Evolutionary conservation across 441 rosid species (phyloP), one percentile per base, ranked within the genome.

Genomic region (Melastoma candidum): DNA sequence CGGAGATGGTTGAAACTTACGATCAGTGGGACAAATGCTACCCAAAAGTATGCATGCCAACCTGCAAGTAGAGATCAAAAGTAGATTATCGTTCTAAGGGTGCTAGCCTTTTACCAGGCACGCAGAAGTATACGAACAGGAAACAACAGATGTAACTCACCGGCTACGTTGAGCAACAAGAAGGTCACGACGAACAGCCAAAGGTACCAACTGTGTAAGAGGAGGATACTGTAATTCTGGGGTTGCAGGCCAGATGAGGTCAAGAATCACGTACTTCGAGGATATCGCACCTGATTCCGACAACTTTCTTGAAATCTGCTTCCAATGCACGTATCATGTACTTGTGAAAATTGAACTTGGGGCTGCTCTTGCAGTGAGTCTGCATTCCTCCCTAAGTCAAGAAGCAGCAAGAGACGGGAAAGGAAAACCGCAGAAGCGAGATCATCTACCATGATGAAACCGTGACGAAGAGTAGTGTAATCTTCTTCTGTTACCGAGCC

Each of bases 151-250:
- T 17, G 22, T 17, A 17, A 39, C 26, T 39, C 44, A 77, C 92
- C 97, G 67, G 79, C 71, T 24, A 90, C 71, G 54, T 90, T 80
- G 54, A 87, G 76, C 60, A 90, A 75, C 76, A 90, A 70, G 68
- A 83, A 90, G 32, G 82, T 45, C 51, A 90, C 86, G 39, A 87
- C 82, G 61, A 85, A 90, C 47, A 90, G 84, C 98, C 98, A 90
- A 53, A 85, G 82, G 66, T 83, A 80, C 93, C 96, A 87, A 57
- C 96, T 90, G 59, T 54, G 44, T 36, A n/a, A 17, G 24, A 22
- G 39, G 25, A 26, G 29, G 44, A 36, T 36, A 36, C 7, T 4
- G 41, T 36, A 4, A 36, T 4, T 9, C 8, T 6, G 6, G 6
- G 6, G 6, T 9, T 36, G 7, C 41, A 36, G 1, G 1, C 8